A percentile compares a stretch with the other conserved stretches of the same genome.
These are phyloP conservation scores for Alternaria tenuissima DNA, from an alignment of 2,329 filamentous ascomycete genomes.

Conservation along the genomic window DNA sequence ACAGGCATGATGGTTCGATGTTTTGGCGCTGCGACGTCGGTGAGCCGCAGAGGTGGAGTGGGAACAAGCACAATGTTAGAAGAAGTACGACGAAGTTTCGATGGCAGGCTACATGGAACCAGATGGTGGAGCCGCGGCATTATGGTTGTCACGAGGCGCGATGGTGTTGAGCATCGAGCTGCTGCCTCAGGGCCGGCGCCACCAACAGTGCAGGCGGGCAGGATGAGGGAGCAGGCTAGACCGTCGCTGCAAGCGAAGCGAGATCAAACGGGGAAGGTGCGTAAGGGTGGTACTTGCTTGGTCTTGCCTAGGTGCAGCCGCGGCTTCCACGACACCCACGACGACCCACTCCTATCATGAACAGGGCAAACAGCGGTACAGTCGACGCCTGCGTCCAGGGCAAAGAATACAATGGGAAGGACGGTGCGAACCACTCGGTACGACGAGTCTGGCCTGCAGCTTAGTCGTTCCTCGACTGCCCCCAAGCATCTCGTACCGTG, in stretches of 20 bases:
- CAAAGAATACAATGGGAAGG: background rate
- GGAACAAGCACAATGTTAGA: background rate
- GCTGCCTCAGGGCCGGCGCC: slow-evolving; percentile 15
- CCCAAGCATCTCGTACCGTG: background rate
- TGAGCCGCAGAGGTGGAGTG: slow-evolving; percentile 12
- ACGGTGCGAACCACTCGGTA: background rate
- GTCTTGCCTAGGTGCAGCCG: slow-evolving; percentile 5
- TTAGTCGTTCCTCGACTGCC: background rate
- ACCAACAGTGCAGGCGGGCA: slow-evolving; percentile 15
- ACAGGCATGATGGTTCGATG: slow-evolving; percentile 34
- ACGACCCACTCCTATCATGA: background rate
- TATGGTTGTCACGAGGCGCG: slow-evolving; percentile 4
- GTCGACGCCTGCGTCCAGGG: too few relatives aligned
- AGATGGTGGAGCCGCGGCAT: slow-evolving; percentile 1
- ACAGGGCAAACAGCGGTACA: background rate
- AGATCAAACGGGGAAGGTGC: slow-evolving; percentile 27
- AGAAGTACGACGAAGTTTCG: background rate
- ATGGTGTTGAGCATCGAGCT: slow-evolving; percentile 15
- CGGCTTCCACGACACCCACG: slow-evolving; percentile 14
- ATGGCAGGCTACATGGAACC: background rate
- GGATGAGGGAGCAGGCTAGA: slow-evolving; percentile 20
- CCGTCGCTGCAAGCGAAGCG: slow-evolving; percentile 19
- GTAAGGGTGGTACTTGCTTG: slow-evolving; percentile 11
- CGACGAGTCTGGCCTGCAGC: background rate
- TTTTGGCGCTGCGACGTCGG: slow-evolving; percentile 36